Evolutionary conservation across 768 basidiomycete species (phyloP), one percentile per base, ranked within the genome.

Genomic region (Suillus spraguei): DNA sequence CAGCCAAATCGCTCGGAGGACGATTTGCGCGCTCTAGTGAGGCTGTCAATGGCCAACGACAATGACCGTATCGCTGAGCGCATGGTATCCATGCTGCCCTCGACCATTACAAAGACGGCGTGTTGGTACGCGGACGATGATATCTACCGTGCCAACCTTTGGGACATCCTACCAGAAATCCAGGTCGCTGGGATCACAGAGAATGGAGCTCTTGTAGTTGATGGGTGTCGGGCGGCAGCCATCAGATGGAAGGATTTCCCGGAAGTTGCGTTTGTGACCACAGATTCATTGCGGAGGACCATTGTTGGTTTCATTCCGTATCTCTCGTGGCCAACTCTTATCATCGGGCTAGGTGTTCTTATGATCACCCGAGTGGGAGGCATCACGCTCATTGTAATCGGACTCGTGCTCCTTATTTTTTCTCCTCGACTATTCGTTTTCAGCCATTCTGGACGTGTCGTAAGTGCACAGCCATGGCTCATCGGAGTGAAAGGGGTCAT

Each of bases 191-290:
- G 69, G 3, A 38, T 69, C 8, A 70, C 64, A 1, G 38, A 67
- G 33, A 49, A 60, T 1, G 69, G 69, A 20, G 66, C 69, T 5
- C 58, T 69, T 10, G 69, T 70, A 0, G 47, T 69, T 9, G 69
- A 70, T 4, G 69, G 69, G 5, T 69, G 69, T 60, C 62, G 49
- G 8, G 59, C 69, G 0, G 66, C 69, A n/a, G 7, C 50, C 13
- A 69, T 69, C 50, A 64, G 69, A 20, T 69, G 69, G 69, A 69
- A 70, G 16, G 62, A 65, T 53, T 69, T 69, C 52, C 69, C 69
- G 1, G 46, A 61, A 13, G 28, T 70, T 13, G 61, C 67, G 1
- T 64, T 68, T 35, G n/a, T 38, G 11, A 67, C 55, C 2, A 53
- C 63, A 1, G 44, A 49, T 32, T 70, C 69, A 3, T 2, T 68